Evolutionary conservation across 2,329 filamentous ascomycete species (phyloP), one percentile per base, ranked within the genome.

Genomic region (Aspergillus novofumigatus): DNA sequence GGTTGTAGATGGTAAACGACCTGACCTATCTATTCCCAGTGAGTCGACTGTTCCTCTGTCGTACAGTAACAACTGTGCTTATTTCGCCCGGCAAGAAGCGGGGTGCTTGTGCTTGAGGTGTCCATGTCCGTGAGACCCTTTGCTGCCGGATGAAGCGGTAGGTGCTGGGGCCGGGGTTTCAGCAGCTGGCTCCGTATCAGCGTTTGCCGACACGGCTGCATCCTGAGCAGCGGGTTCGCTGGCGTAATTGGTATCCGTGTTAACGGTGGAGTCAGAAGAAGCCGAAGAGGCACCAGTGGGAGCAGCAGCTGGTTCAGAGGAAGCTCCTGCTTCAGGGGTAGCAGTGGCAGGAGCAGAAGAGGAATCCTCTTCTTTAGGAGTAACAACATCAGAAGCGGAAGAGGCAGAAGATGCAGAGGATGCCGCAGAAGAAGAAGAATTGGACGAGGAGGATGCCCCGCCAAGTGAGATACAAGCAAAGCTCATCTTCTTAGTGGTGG

Each of bases 401-500:
- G 55, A 21, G 3, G 52, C 48, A 25, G 47, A 14, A 23, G 51
- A 44, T 26, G 26, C 9, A 29, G 28, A 11, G 4, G 28, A 29
- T 4, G 9, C 28, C 28, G 23, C 38, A 11, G 48, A 41, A 21
- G 47, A 41, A 21, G 47, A 48, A 25, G 38, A 29, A 49, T 1
- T 5, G 14, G 52, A 29, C 26, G 8, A 41, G 8, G 44, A 38
- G 21, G 44, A 51, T 35, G 42, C 50, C 35, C 32, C 32, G 9
- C n/a, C 45, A 14, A 53, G 42, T 11, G 69, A 72, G 20, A 69
- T 60, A 47, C 67, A 69, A 38, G 63, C 63, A 42, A 70, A 61
- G 35, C 63, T 64, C 44, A 70, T 63, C 54, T 65, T 63, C 55
- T 62, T 63, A 9, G 60, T 65, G 6, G 56, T 62, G 8, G 59